These are phyloP conservation scores for Mycena floridula DNA, from an alignment of 768 basidiomycete species.

Conservation along the genomic window DNA sequence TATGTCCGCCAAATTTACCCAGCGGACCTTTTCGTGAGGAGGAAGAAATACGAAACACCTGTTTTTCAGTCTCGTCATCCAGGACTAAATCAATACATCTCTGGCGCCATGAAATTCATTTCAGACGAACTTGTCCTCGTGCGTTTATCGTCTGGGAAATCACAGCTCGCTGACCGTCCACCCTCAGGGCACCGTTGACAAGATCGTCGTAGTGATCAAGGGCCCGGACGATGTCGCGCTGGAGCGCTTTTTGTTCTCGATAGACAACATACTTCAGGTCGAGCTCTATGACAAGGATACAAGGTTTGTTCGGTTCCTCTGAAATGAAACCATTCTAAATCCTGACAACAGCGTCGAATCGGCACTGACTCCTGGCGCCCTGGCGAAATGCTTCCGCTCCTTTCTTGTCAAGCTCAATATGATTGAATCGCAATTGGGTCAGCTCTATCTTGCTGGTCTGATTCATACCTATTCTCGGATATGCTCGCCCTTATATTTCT, in stretches of 20 bases:
- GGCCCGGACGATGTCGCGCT: conserved; percentile 71
- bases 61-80: conserved; percentile 95
- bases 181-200: conserved; percentile 67
- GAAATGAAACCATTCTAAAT: background rate
- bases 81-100: conserved; percentile 80
- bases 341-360: conserved; percentile 51
- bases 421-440: conserved; percentile 67
- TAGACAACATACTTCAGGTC: conserved; percentile 76
- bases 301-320: conserved; percentile 33
- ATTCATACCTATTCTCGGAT: background rate
- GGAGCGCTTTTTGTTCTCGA: conserved; percentile 86
- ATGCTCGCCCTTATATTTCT: background rate
- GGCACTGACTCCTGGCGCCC: conserved; percentile 57
- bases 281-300: conserved; percentile 66
- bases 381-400: conserved; percentile 75
- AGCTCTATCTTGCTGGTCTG: conserved; percentile 49
- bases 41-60: conserved; percentile 86
- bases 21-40: conserved; percentile 75
- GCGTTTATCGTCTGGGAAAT: conserved; percentile 9
- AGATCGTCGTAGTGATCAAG: conserved; percentile 82
- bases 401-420: conserved; percentile 77
- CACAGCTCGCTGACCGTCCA: conserved; percentile 4
- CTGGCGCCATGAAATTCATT: conserved; percentile 80
- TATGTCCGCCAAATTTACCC: conserved; percentile 91
- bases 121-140: conserved; percentile 71